Evolutionary conservation across 2,329 filamentous ascomycete genomes (phyloP).

Genomic region (Scytalidium lignicola): DNA sequence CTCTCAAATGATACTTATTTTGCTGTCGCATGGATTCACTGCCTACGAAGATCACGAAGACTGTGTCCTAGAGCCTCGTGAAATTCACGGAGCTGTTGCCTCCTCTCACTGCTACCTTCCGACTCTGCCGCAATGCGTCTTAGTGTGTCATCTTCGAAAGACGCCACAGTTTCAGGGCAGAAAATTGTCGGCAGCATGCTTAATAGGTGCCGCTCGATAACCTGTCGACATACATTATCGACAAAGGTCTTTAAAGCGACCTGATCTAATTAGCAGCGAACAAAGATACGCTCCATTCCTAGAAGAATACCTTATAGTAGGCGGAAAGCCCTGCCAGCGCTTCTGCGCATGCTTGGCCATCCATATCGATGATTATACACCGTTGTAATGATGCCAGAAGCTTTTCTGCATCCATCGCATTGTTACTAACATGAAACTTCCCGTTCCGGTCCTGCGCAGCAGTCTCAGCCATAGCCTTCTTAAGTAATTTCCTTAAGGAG

Average conservation of each 20-base stretch:
- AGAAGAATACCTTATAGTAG: conserved; percentile 20
- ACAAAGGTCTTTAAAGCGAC: conserved; percentile 23
- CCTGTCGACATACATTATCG: conserved; percentile 24
- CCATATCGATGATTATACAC: conserved; percentile 16
- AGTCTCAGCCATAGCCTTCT: conserved; percentile 5
- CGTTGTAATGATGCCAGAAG: conserved; percentile 9
- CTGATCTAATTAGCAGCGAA: conserved; percentile 7
- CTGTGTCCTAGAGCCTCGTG: not conserved
- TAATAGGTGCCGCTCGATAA: conserved; percentile 22
- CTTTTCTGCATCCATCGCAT: conserved; percentile 2
- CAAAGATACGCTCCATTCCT: not conserved
- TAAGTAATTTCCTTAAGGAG: conserved; percentile 4
- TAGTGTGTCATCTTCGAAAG: conserved; percentile 11
- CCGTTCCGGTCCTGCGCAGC: conserved; percentile 10
- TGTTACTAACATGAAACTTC: conserved; percentile 11
- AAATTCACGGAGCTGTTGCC: not conserved
- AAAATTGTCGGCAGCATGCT: conserved; percentile 14
- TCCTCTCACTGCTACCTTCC: not conserved
- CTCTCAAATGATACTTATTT: too few species aligned
- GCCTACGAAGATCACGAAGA: conserved; percentile 1
- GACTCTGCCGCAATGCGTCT: conserved; percentile 13
- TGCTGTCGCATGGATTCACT: too few species aligned
- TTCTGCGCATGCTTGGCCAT: conserved; percentile 20
- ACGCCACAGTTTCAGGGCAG: conserved; percentile 11
- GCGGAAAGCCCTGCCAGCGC: conserved; percentile 15